phyloP scores from a whole-genome alignment of 192 early-diverging fungal genomes.

The Entomortierella chlamydospora region DNA sequence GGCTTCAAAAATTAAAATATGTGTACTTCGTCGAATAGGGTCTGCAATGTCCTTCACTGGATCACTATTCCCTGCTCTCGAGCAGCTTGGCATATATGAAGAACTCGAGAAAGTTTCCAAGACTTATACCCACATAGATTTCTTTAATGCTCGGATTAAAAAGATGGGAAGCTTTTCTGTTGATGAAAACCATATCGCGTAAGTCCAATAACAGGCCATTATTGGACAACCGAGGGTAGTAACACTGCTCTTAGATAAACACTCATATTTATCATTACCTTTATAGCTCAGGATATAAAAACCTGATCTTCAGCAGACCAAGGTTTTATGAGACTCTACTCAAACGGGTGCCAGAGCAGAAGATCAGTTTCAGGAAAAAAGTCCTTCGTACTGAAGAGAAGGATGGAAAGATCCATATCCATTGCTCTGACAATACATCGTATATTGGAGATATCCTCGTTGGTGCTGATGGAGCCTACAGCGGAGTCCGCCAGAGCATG shows the following conservation, averaged over 20 bases:
- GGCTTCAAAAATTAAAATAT: background rate
- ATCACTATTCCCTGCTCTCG: background rate
- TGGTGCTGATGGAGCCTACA: background rate
- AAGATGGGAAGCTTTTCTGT: background rate
- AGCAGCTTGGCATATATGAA: background rate
- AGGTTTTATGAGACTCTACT: background rate
- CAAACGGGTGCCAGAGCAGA: background rate
- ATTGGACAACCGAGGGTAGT: background rate
- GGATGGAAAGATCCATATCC: background rate
- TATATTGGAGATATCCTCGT: background rate
- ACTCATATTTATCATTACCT: background rate
- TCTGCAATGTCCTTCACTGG: background rate
- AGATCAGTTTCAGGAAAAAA: background rate
- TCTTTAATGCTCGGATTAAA: background rate
- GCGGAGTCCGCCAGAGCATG: background rate
- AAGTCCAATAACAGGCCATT: background rate
- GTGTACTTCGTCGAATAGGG: background rate
- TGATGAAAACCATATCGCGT: background rate
- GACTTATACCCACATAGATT: background rate
- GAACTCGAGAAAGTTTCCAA: background rate
- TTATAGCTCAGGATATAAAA: background rate
- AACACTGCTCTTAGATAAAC: background rate
- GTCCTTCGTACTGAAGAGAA: background rate
- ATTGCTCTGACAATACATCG: background rate
- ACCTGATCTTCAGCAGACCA: background rate